Conservation (phyloP, 2,329 filamentous ascomycete genomes). For the Penicillium sp. region DNA sequence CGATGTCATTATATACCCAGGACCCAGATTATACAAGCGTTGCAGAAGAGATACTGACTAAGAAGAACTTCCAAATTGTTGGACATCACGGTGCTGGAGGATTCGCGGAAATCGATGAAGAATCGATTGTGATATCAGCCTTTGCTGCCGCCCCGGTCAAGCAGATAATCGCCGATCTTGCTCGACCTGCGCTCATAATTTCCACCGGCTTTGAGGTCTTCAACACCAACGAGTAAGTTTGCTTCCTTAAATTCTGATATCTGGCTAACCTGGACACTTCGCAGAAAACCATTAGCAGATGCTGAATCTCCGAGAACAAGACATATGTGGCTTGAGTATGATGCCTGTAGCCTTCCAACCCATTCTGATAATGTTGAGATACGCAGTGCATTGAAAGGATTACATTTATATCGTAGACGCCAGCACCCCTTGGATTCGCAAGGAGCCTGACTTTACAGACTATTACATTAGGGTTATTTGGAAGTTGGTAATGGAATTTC, state of each 20-base stretch:
- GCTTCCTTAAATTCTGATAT: slow-evolving; percentile 13
- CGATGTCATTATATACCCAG: slow-evolving; percentile 14
- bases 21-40: slow-evolving; percentile 20
- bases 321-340: slow-evolving; percentile 22
- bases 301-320: slow-evolving; percentile 22
- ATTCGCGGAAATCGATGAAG: slow-evolving; percentile 22
- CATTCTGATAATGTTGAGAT: slow-evolving; percentile 19
- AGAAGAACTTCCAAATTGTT: slow-evolving; percentile 20
- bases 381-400: slow-evolving; percentile 13
- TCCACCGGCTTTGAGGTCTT: slow-evolving; percentile 18
- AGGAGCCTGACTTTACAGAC: slow-evolving; percentile 10
- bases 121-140: slow-evolving; percentile 20
- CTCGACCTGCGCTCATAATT: slow-evolving; percentile 20
- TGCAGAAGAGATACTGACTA: slow-evolving; percentile 14
- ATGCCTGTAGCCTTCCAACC: slow-evolving; percentile 15
- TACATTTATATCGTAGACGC: slow-evolving; percentile 20
- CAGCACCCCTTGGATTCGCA: slow-evolving; percentile 11
- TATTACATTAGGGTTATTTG: too few species aligned
- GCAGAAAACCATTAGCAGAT: slow-evolving; percentile 20
- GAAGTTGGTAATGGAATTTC: too few species aligned
- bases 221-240: slow-evolving; percentile 18
- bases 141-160: slow-evolving; percentile 20
- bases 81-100: slow-evolving; percentile 17
- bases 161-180: slow-evolving; percentile 23
- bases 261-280: slow-evolving; percentile 11